Base-by-base conservation (phyloP, 306 rosid species). In the Citrullus mucosospermus region DNA sequence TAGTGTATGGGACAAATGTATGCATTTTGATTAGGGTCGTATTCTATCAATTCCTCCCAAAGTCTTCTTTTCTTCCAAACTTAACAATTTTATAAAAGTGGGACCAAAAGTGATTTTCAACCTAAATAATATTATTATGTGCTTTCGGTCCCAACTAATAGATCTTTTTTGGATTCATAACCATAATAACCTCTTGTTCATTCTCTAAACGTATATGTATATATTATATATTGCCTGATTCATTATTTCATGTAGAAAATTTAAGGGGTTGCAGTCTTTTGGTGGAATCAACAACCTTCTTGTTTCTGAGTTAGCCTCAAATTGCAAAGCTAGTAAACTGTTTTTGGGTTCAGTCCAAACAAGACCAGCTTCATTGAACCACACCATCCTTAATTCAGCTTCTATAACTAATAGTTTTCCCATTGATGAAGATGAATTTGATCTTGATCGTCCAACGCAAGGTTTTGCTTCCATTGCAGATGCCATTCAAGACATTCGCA, bases 401-500 rank as follows among this genome's bases (percentile, higher is more conserved):
- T 68, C 81, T 78, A 71, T 78, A 11, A 78, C 17, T 65, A 20
- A 43, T 79, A 86, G 43, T 77, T 90, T 92, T 86, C 82, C 91
- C 6, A 68, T 34, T 53, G 88, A 82, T 15, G 77, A 78, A 8
- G 74, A 82, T 78, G 93, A 88, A 69, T 85, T 79, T 82, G 94
- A 93, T 82, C 81, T 89, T 84, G 97, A 91, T 74, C 74, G 38
- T 22, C 96, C 97, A 13, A 85, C 94, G 0, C 74, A 66, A 78
- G 96, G 97, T 46, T 93, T 93, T 83, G 88, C 97, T 85, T 88
- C 97, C 46, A 81, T 93, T 43, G 79, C 91, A 16, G 93, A 93
- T 78, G 97, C 97, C 72, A 87, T 93, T 81, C 89, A 93, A 87
- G 97, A 93, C 69, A 89, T 93, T 81, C 91, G 94, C 59, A 90